These are phyloP conservation scores for Pseudogymnoascus sp. DNA, from an alignment of 2,329 filamentous ascomycete genomes.

Conservation along the genomic window DNA sequence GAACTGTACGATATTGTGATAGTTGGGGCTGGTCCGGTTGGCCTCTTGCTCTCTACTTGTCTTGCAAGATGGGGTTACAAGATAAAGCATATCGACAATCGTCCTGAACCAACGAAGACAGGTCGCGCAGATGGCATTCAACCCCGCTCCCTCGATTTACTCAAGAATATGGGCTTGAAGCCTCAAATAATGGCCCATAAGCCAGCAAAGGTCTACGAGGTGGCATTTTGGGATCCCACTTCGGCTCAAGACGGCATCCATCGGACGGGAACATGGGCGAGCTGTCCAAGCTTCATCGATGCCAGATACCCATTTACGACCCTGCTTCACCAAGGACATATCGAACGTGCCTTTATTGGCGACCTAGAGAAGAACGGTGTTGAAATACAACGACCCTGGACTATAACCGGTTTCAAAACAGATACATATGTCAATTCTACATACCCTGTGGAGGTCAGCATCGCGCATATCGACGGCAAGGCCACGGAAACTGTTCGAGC, in stretches of 20 bases:
- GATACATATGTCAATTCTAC: slow-evolving; percentile 47
- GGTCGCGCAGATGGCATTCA: slow-evolving; percentile 89
- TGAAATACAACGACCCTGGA: slow-evolving; percentile 56
- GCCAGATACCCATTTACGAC: slow-evolving; percentile 65
- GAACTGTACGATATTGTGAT: slow-evolving; percentile 62
- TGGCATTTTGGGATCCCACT: slow-evolving; percentile 64
- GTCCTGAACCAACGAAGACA: slow-evolving; percentile 74
- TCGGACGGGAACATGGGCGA: slow-evolving; percentile 70
- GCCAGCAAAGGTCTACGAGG: slow-evolving; percentile 76
- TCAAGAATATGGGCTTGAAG: slow-evolving; percentile 86
- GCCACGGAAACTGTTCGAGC: slow-evolving; percentile 57
- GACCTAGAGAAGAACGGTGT: slow-evolving; percentile 57
- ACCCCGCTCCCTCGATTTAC: slow-evolving; percentile 75
- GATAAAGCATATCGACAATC: slow-evolving; percentile 91
- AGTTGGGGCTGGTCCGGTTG: slow-evolving; percentile 81
- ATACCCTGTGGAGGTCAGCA: slow-evolving; percentile 72
- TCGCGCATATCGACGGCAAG: slow-evolving; percentile 69
- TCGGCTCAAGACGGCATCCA: slow-evolving; percentile 49
- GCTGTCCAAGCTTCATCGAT: slow-evolving; percentile 76
- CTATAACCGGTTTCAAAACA: slow-evolving; percentile 52
- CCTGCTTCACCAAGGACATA: slow-evolving; percentile 62
- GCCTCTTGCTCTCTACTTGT: slow-evolving; percentile 79
- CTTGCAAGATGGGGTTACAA: slow-evolving; percentile 89
- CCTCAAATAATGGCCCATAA: slow-evolving; percentile 78
- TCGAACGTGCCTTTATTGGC: slow-evolving; percentile 61